phyloP scores from a whole-genome alignment of 495 filamentous ascomycete species.

The Tuber indicum region DNA sequence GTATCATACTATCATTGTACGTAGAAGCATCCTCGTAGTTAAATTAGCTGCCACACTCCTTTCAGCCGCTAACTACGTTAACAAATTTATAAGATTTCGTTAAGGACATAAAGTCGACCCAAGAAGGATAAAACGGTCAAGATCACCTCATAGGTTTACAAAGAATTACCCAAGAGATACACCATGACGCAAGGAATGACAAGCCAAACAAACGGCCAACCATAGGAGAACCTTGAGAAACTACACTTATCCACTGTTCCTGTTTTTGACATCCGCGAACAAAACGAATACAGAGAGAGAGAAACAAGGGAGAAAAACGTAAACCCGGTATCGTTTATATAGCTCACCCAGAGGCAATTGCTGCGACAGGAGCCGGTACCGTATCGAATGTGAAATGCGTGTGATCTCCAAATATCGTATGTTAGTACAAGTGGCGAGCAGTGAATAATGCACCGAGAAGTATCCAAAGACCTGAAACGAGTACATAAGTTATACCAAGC shows the following conservation, averaged over 20 bases:
- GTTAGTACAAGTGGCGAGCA: conserved; percentile 79
- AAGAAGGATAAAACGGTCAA: not conserved
- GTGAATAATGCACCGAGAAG: conserved; percentile 82
- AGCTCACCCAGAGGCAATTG: not conserved
- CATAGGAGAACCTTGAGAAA: not conserved
- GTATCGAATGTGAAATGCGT: conserved; percentile 96
- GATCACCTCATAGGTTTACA: not conserved
- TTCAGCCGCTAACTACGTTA: not conserved
- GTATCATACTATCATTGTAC: not conserved
- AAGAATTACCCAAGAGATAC: not conserved
- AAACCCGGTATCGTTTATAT: not conserved
- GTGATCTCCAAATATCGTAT: conserved; percentile 95
- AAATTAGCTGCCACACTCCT: not conserved
- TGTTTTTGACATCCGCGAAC: not conserved
- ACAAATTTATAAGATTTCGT: not conserved
- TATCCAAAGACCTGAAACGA: conserved; percentile 88
- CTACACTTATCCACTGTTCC: not conserved
- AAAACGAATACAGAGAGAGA: not conserved
- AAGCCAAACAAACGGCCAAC: conserved; percentile 2
- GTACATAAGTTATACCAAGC: conserved; percentile 90
- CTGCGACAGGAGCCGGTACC: conserved; percentile 49
- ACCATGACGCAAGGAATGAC: not conserved
- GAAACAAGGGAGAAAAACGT: not conserved
- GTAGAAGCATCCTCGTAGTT: not conserved
- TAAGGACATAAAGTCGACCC: not conserved